phyloP scores from a whole-genome alignment of 352 stramenopile species.

The Thalassiosira hispida region DNA sequence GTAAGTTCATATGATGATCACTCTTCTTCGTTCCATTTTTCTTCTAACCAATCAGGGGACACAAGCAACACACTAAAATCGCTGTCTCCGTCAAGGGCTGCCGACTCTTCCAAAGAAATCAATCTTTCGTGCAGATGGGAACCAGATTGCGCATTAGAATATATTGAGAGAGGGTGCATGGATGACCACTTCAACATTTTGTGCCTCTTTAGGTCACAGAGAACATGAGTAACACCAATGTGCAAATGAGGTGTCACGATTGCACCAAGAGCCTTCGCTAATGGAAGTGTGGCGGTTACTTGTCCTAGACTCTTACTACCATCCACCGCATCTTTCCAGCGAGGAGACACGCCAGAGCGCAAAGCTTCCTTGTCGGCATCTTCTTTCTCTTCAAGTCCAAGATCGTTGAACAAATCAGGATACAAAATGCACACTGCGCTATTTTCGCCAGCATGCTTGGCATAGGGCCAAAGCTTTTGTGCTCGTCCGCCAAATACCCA shows the following conservation, averaged over 20 bases:
- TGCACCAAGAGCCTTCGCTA: conserved; percentile 58
- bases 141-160: conserved; percentile 28
- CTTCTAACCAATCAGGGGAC: conserved; percentile 50
- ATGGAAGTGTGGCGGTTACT: conserved; percentile 36
- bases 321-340: conserved; percentile 35
- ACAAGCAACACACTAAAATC: conserved; percentile 38
- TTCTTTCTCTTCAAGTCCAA: conserved; percentile 50
- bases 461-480: conserved; percentile 60
- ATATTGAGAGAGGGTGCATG: conserved; percentile 30
- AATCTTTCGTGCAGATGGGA: conserved; percentile 49
- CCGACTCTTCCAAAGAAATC: conserved; percentile 37
- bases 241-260: conserved; percentile 61
- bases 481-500: conserved; percentile 59
- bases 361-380: conserved; percentile 37
- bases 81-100: conserved; percentile 5
- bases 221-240: conserved; percentile 60
- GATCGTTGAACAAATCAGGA: conserved; percentile 60
- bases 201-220: conserved; percentile 57
- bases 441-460: conserved; percentile 13
- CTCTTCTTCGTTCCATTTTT: conserved; percentile 39
- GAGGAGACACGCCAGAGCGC: conserved; percentile 12
- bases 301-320: conserved; percentile 10
- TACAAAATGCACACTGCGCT: conserved; percentile 48
- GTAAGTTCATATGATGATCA: background rate
- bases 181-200: conserved; percentile 37